phyloP scores from a whole-genome alignment of 805 yeast genomes.

The Jamesozyma rosinii region DNA sequence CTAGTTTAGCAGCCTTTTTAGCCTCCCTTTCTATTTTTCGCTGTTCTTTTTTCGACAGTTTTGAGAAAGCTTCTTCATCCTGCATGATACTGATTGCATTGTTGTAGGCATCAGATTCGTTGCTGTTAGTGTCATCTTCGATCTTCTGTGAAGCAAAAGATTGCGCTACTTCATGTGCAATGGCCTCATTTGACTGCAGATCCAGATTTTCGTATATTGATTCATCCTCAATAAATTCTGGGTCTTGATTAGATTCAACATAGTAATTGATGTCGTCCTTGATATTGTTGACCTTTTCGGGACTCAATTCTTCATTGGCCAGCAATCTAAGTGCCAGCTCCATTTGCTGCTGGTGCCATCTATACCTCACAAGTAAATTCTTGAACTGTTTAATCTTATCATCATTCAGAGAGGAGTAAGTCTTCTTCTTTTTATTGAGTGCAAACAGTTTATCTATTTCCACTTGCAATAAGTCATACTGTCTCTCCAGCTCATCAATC shows the following conservation, averaged over 20 bases:
- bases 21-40: constrained; percentile 31
- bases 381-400: constrained; percentile 43
- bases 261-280: constrained; percentile 86
- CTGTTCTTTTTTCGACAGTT: constrained; percentile 28
- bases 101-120: not conserved
- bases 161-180: constrained; percentile 43
- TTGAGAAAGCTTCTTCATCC: constrained; percentile 14
- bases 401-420: constrained; percentile 25
- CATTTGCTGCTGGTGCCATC: constrained; percentile 69
- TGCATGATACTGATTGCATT: not conserved
- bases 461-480: constrained; percentile 68
- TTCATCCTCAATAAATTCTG: constrained; percentile 87
- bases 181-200: constrained; percentile 49
- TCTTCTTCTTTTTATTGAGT: constrained; percentile 28
- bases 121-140: constrained; percentile 16
- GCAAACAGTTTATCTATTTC: constrained; percentile 27
- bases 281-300: constrained; percentile 63
- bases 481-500: constrained; percentile 75
- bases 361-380: constrained; percentile 56
- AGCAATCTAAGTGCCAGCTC: constrained; percentile 70
- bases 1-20: constrained; percentile 29
- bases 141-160: constrained; percentile 25
- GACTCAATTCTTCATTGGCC: constrained; percentile 74
- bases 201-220: constrained; percentile 82
- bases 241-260: constrained; percentile 86